Evolutionary conservation across 2,329 filamentous ascomycete genomes (phyloP), one percentile per base, ranked within the genome.

Genomic region (Chrysoporthe deuterocubensis): DNA sequence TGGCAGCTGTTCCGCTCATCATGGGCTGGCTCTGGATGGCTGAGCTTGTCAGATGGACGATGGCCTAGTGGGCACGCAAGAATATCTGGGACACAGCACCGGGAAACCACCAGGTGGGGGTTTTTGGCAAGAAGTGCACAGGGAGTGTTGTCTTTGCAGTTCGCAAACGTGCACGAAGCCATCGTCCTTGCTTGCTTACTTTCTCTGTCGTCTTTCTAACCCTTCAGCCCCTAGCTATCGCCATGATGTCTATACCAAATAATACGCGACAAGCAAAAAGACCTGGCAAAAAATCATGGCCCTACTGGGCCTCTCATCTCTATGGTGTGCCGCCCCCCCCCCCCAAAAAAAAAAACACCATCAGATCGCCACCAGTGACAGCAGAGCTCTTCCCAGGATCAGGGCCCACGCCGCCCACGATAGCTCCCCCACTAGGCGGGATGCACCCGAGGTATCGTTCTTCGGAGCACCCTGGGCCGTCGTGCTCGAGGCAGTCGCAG

Each of bases 1-100:
- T 86, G 37, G 80, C 81, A 2, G 58, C 82, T 8, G 48, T 82
- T 26, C 80, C 82, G 1, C 66, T 83, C 9, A 37, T 81, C 0
- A 74, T 78, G 34, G 80, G 76, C n/a, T 81, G 76, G 78, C 63
- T 78, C 2, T 82, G 79, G 75, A 73, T 76, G 65, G 71, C 69
- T 32, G 73, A 75, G 62, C 50, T 75, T 40, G 37, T 62, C 14
- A 37, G 46, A 8, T 67, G 66, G 68, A 37, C 13, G 14, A 37
- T 69, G n/a, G 58, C 42, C 42, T 67, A 44, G 16, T 32, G 57
- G 21, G 13, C 11, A 42, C 34, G 34, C 50, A 13, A 16, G 64
- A 32, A 7, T 13, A 7, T 3, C 3, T 26, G 44, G 16, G 42
- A 52, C 16, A 50, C 16, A 62, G 44, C 26, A 32, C 21, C 9